Evolutionary conservation across 148 eudicot genomes (phyloP).

Genomic region (Cornus controversa): DNA sequence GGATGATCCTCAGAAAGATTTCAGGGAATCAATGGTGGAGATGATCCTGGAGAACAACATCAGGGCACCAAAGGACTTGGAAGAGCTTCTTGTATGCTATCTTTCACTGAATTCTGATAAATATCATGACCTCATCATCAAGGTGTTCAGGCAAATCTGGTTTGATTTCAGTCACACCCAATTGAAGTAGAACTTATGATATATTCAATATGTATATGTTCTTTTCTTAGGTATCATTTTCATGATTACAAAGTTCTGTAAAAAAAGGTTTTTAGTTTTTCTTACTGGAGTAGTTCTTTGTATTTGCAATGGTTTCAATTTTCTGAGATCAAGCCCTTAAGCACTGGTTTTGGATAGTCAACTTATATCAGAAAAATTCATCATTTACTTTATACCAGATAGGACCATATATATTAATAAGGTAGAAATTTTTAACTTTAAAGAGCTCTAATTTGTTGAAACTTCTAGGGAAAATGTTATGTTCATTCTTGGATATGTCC

Average conservation of each 20-base stretch:
- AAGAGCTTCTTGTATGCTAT: conserved; percentile 80
- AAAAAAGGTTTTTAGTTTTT: background rate
- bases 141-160: conserved; percentile 90
- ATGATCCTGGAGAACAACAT: conserved; percentile 79
- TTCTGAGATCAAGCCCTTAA: background rate
- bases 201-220: background rate
- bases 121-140: conserved; percentile 77
- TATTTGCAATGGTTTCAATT: background rate
- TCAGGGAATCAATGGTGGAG: conserved; percentile 91
- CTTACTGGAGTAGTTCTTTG: background rate
- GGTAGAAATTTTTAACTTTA: too few relatives aligned
- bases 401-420: too few relatives aligned
- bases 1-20: conserved; percentile 66
- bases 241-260: background rate
- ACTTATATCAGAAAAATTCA: background rate
- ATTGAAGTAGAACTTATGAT: conserved; percentile 11
- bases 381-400: too few relatives aligned
- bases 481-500: too few relatives aligned
- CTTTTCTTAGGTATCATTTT: background rate
- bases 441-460: too few relatives aligned
- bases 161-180: conserved; percentile 44
- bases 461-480: too few relatives aligned
- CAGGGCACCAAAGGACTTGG: conserved; percentile 65
- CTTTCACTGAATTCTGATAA: conserved; percentile 72
- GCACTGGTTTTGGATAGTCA: background rate